A percentile compares a stretch with the other conserved stretches of the same genome.
Evolutionary conservation across 305 asterid genomes (phyloP).

Genomic region (Plantago rigida): DNA sequence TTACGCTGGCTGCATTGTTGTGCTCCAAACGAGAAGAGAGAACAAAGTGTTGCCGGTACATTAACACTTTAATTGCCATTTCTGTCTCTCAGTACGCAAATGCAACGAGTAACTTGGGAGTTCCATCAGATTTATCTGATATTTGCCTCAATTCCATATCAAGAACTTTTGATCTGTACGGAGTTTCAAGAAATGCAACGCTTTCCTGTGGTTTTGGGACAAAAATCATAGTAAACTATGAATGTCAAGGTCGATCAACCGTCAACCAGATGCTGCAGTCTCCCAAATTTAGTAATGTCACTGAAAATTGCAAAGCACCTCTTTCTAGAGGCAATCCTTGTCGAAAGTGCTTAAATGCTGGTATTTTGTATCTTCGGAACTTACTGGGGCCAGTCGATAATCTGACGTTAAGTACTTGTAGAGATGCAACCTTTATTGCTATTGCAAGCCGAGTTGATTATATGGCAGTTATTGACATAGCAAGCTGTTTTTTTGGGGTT

Average conservation of each 20-base stretch:
- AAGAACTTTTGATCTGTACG: conserved; percentile 56
- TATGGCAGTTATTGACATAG: conserved; percentile 47
- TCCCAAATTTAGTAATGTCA: conserved; percentile 55
- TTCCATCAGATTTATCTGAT: conserved; percentile 42
- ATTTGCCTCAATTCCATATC: conserved; percentile 57
- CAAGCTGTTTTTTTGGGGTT: conserved; percentile 84
- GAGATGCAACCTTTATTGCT: conserved; percentile 90
- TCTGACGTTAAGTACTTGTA: conserved; percentile 73
- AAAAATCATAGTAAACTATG: conserved; percentile 70
- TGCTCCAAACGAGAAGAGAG: conserved; percentile 61
- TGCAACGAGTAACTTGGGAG: conserved; percentile 59
- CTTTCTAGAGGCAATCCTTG: conserved; percentile 46
- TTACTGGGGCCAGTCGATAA: conserved; percentile 64
- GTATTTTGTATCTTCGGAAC: conserved; percentile 65
- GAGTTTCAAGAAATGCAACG: conserved; percentile 59
- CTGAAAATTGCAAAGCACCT: conserved; percentile 53
- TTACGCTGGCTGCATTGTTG: conserved; percentile 62
- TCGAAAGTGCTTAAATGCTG: conserved; percentile 73
- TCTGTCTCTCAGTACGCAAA: conserved; percentile 76
- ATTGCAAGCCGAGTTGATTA: conserved; percentile 75
- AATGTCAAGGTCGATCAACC: conserved; percentile 69
- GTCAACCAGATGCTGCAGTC: conserved; percentile 65
- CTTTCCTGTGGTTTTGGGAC: conserved; percentile 78
- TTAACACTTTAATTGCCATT: conserved; percentile 71
- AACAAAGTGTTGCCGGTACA: conserved; percentile 81